Percentiles rank a stretch among this genome's conserved stretches.
These are phyloP conservation scores for Teratosphaeria viscida DNA, from an alignment of 2,329 filamentous ascomycete genomes.

Conservation along the genomic window DNA sequence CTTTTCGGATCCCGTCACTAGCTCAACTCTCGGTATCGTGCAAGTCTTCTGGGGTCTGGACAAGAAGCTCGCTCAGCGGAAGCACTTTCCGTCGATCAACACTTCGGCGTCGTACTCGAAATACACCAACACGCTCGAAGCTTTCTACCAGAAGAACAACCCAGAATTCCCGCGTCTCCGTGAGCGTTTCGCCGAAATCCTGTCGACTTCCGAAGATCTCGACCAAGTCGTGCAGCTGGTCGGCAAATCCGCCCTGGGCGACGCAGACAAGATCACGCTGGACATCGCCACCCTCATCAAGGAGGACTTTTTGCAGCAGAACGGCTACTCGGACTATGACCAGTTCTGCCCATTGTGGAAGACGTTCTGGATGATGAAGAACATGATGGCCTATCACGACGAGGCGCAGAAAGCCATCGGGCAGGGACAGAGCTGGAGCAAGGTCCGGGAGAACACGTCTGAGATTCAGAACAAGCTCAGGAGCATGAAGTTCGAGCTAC, in stretches of 20 bases:
- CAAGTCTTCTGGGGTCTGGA: constrained; percentile 99
- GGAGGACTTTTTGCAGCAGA: constrained; percentile 98
- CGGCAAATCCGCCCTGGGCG: constrained; percentile 90
- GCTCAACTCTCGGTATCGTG: constrained; percentile 86
- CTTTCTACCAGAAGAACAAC: constrained; percentile 86
- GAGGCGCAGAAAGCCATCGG: constrained; percentile 91
- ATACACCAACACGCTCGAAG: constrained; percentile 80
- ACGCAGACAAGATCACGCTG: constrained; percentile 95
- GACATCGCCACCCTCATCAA: constrained; percentile 87
- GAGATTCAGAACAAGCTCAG: constrained; percentile 79
- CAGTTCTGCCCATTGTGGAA: constrained; percentile 99
- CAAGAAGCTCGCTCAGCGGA: constrained; percentile 98
- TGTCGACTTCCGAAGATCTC: constrained; percentile 90
- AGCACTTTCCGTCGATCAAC: constrained; percentile 99
- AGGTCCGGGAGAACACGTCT: constrained; percentile 80
- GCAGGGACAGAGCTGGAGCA: constrained; percentile 83
- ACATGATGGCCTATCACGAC: constrained; percentile 96
- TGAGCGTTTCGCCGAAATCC: constrained; percentile 83
- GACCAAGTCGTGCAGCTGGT: constrained; percentile 98
- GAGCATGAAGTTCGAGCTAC: constrained; percentile 94
- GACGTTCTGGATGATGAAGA: constrained; percentile 99
- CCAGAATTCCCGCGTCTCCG: constrained; percentile 89
- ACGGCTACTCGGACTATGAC: constrained; percentile 97
- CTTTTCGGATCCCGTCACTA: constrained; percentile 97
- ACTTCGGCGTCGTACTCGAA: constrained; percentile 92